Base-by-base conservation (phyloP, 495 filamentous ascomycete species). In the Poronia punctata region DNA sequence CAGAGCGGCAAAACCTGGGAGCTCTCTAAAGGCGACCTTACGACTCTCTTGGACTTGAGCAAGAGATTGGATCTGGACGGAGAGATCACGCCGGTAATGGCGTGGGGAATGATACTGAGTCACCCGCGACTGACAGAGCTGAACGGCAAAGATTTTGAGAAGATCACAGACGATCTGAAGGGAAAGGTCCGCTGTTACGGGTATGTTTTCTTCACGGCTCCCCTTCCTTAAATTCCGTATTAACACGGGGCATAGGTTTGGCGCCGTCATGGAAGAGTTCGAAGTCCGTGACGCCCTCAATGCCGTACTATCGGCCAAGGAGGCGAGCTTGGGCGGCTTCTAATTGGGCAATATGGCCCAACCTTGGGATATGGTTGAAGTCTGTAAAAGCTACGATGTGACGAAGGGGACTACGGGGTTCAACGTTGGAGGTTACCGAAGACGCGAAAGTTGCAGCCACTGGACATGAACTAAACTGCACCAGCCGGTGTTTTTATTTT, bases 31-130 rank as follows among this genome's bases (percentile, higher is more conserved):
- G 72, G 71, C 25, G 85, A 93, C 51, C 72, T 97, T 27, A 58
- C 76, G 22, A 88, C 83, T 31, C 70, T 97, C 27, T 75, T 95
- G 36, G 83, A 94, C 57, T 71, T 94, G 37, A 93, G 88, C 65
- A 76, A 79, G 51, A 75, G 83, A 49, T 72, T 97, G 5, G 80
- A 90, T 42, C 77, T 93, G 0, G 88, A 94, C 45, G 86, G 86
- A 17, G 92, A 98, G 62, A 83, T 98, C 57, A 95, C 90, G n/a
- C 92, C 92, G 0, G 83, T 96, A 39, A 92, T 92, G 87, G 89
- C 89, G 1, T 89, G 90, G 74, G 82, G 86, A 44, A 81, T 80
- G 60, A 72, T 98, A 20, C 71, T 85, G 33, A 71, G 69, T 32
- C 80, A 96, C 60, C 76, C 80, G 44, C 63, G 81, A 33, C 77